These are phyloP conservation scores for Oehlia diaphana DNA, from an alignment of 192 early-diverging fungal genomes.

Conservation along the genomic window DNA sequence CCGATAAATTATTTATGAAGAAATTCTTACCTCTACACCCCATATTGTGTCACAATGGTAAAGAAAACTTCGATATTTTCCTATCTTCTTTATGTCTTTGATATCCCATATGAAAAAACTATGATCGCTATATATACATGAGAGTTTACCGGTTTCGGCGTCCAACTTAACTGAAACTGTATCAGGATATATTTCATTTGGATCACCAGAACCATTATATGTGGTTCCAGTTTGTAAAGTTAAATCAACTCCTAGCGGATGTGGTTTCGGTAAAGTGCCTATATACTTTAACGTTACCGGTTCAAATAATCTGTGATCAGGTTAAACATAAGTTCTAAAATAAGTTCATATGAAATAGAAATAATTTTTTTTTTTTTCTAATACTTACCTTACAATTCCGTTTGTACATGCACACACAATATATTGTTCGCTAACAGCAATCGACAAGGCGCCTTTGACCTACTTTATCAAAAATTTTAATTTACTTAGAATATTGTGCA, in stretches of 20 bases:
- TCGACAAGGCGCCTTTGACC: conserved; percentile 63
- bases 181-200: conserved; percentile 55
- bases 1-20: too few relatives aligned
- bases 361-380: background rate
- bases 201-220: conserved; percentile 20
- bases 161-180: conserved; percentile 63
- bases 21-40: conserved; percentile 71
- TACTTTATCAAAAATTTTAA: conserved; percentile 23
- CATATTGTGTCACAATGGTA: conserved; percentile 78
- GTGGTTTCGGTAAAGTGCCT: conserved; percentile 70
- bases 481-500: background rate
- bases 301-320: conserved; percentile 65
- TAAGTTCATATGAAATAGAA: background rate
- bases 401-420: conserved; percentile 75
- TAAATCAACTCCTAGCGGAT: conserved; percentile 62
- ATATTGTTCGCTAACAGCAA: conserved; percentile 56
- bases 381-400: conserved; percentile 65
- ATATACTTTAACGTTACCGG: conserved; percentile 66
- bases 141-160: conserved; percentile 46
- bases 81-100: conserved; percentile 51
- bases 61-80: conserved; percentile 60
- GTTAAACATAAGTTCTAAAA: background rate
- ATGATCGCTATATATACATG: conserved; percentile 68
- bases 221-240: conserved; percentile 18
- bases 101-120: conserved; percentile 79